These are phyloP conservation scores for Scheffersomyces lignicola DNA, from an alignment of 1,139 yeast species.

Conservation along the genomic window DNA sequence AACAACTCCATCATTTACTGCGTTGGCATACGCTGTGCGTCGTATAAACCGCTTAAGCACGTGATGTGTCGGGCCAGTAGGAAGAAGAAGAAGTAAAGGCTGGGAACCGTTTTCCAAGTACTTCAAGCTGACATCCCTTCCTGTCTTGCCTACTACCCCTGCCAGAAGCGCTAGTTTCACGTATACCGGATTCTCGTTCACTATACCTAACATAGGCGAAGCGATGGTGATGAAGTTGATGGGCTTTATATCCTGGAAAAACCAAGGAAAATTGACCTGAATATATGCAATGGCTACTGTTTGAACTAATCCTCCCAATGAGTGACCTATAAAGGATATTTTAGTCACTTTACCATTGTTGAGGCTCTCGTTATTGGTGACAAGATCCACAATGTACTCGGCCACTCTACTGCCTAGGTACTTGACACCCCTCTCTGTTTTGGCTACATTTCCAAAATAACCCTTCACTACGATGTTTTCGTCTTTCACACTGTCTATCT, in stretches of 20 bases:
- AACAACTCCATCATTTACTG: conserved; percentile 88
- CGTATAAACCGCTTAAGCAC: conserved; percentile 62
- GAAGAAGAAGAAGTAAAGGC: conserved; percentile 73
- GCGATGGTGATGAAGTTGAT: conserved; percentile 85
- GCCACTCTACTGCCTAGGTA: conserved; percentile 84
- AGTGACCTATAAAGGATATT: conserved; percentile 89
- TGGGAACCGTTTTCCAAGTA: conserved; percentile 35
- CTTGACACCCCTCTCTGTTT: conserved; percentile 88
- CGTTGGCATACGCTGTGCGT: conserved; percentile 77
- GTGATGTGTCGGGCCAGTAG: conserved; percentile 78
- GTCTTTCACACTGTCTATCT: conserved; percentile 60
- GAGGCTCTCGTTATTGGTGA: conserved; percentile 37
- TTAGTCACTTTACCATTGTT: conserved; percentile 44
- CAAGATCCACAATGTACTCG: conserved; percentile 65
- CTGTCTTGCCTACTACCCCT: conserved; percentile 91
- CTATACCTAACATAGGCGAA: conserved; percentile 83
- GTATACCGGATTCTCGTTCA: conserved; percentile 83
- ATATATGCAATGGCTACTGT: conserved; percentile 86
- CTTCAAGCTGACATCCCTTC: conserved; percentile 81
- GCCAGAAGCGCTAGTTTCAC: conserved; percentile 81
- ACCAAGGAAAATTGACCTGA: conserved; percentile 64
- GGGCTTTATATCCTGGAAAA: conserved; percentile 66
- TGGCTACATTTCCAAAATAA: conserved; percentile 78
- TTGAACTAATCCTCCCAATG: conserved; percentile 89
- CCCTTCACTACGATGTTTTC: conserved; percentile 75